phyloP scores from a whole-genome alignment of 1,139 yeast species.

The Meyerozyma carpophila region DNA sequence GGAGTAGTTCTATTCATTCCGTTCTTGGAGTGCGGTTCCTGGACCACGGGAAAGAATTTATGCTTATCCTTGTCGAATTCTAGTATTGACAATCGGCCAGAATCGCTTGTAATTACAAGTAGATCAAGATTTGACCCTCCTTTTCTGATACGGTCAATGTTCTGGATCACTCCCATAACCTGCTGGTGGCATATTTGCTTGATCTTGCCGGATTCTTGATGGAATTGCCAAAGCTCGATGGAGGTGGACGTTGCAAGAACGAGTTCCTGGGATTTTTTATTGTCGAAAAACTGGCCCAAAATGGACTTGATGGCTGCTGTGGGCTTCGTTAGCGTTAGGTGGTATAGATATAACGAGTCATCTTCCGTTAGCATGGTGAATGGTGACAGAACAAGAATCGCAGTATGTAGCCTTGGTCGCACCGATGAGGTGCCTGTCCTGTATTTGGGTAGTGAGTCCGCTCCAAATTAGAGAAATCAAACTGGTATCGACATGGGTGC shows the following conservation, averaged over 20 bases:
- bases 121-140: slow-evolving; percentile 53
- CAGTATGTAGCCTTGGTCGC: background rate
- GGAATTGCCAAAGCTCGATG: slow-evolving; percentile 48
- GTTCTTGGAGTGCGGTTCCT: slow-evolving; percentile 69
- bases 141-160: slow-evolving; percentile 45
- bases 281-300: slow-evolving; percentile 64
- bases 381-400: background rate
- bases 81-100: slow-evolving; percentile 65
- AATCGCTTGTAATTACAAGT: slow-evolving; percentile 71
- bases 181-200: slow-evolving; percentile 37
- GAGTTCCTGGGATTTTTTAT: slow-evolving; percentile 56
- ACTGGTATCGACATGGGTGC: slow-evolving; percentile 10
- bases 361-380: slow-evolving; percentile 9
- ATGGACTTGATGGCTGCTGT: slow-evolving; percentile 48
- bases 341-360: slow-evolving; percentile 53
- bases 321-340: slow-evolving; percentile 60
- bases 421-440: background rate
- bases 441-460: background rate
- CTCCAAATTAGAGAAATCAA: too few species aligned
- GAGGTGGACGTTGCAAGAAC: slow-evolving; percentile 52
- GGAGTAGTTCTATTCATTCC: slow-evolving; percentile 76
- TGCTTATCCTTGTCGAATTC: slow-evolving; percentile 37
- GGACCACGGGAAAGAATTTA: slow-evolving; percentile 44
- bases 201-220: slow-evolving; percentile 53
- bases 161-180: slow-evolving; percentile 56